A percentile compares a stretch with the other conserved stretches of the same genome.
These are phyloP conservation scores for Vitis rotundifolia DNA, from an alignment of 164 flowering plant species.

Conservation along the genomic window DNA sequence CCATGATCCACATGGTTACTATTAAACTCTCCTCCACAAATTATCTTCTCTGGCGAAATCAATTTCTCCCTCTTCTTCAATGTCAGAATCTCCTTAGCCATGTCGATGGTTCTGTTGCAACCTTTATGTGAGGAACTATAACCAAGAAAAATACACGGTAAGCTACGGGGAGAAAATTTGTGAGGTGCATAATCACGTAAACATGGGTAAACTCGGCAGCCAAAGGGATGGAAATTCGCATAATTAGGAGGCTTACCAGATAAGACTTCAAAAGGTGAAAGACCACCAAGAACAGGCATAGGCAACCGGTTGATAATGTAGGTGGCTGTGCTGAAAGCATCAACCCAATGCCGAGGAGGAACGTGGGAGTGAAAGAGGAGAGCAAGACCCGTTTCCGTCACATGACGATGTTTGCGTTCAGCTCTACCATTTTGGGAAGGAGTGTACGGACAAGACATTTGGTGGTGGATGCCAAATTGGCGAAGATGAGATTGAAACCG, in stretches of 20 bases:
- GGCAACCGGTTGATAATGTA: too few species aligned
- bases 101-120: too few species aligned
- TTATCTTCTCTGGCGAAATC: too few species aligned
- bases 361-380: conserved; percentile 4
- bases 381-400: conserved; percentile 1
- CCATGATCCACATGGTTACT: too few species aligned
- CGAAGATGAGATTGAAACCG: too few species aligned
- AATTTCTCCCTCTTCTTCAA: too few species aligned
- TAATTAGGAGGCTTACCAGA: conserved; percentile 4
- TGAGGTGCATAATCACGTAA: conserved; percentile 9
- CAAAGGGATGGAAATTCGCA: conserved; percentile 10
- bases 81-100: too few species aligned
- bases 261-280: conserved; percentile 8
- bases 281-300: background rate
- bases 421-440: conserved; percentile 7
- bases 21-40: too few species aligned
- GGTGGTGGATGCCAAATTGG: too few species aligned
- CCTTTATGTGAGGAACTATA: conserved; percentile 5
- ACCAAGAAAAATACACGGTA: conserved; percentile 2
- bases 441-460: background rate
- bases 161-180: conserved; percentile 7
- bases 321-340: conserved; percentile 4
- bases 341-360: conserved; percentile 5
- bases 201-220: conserved; percentile 13
- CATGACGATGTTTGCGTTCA: background rate